Percentiles rank a stretch among this genome's conserved stretches.
phyloP scores from a whole-genome alignment of 306 rosid genomes.

The Cicer yamashitae region DNA sequence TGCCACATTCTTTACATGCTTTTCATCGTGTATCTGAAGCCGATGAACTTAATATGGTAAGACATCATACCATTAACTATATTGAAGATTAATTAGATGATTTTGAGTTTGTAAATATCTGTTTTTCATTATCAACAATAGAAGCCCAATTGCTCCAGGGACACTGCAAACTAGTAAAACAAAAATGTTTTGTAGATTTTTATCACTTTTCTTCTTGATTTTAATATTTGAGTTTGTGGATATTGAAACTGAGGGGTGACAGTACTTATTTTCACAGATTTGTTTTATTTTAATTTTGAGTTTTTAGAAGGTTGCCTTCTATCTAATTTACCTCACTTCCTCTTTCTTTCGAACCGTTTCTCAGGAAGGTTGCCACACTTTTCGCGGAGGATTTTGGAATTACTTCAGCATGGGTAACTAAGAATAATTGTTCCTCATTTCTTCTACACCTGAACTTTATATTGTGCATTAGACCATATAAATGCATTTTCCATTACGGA shows the following conservation, averaged over 20 bases:
- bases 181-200: constrained; percentile 33
- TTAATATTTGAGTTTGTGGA: constrained; percentile 10
- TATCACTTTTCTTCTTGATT: constrained; percentile 10
- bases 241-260: constrained; percentile 17
- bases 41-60: constrained; percentile 73
- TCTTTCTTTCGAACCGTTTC: constrained; percentile 43
- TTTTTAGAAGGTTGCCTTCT: constrained; percentile 20
- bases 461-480: constrained; percentile 31
- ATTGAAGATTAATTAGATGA: constrained; percentile 24
- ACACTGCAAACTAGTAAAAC: constrained; percentile 15
- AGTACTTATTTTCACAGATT: background rate
- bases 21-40: constrained; percentile 76
- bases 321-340: constrained; percentile 20
- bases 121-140: constrained; percentile 3
- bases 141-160: constrained; percentile 16
- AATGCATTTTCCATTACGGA: constrained; percentile 18
- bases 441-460: constrained; percentile 38
- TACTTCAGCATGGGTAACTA: constrained; percentile 98
- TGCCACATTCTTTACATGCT: constrained; percentile 94
- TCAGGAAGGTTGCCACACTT: constrained; percentile 90
- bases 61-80: background rate
- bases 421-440: constrained; percentile 44
- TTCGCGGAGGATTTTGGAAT: constrained; percentile 99
- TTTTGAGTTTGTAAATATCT: constrained; percentile 11
- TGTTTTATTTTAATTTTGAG: constrained; percentile 26